Evolutionary conservation across 805 yeast genomes (phyloP), one percentile per base, ranked within the genome.

Genomic region (Candida pseudofarinosa): DNA sequence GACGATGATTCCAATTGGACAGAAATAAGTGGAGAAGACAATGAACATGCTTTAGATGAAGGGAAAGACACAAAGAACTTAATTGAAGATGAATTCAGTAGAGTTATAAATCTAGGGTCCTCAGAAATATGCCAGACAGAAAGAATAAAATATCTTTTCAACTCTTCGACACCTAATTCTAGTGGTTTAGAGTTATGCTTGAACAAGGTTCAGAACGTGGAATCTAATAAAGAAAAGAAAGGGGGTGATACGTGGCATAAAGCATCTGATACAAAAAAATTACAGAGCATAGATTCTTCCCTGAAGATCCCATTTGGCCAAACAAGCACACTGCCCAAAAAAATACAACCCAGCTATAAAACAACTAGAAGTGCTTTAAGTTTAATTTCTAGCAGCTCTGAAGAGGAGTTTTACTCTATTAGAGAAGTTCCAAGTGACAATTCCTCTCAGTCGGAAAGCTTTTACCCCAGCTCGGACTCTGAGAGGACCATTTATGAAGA

Each of bases 1-100:
- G 59, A 53, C 41, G 58, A 56, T 12, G 61, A 53, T 30, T 40
- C 51, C 10, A 60, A 62, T 41, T 62, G 67, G 65, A 42, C 54
- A 3, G 35, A 39, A 4, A 49, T 65, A 15, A 39, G 57, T 3
- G 44, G 59, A 17, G 68, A 63, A 13, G 57, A 56, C 6, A 23
- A 7, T 7, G 28, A 23, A 23, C 28, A 23, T 6, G 10, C 30
- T 23, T 10, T 7, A 6, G 10, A 23, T 10, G 28, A 23, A 7
- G 10, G 10, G 6, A 10, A 23, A 23, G 28, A 23, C 28, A 23
- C 6, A 10, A 23, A 7, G 10, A 23, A 7, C 10, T 23, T 23
- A 7, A 10, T 6, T 10, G 10, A 10, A 7, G 10, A 23, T 7
- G 10, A 23, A 23, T 23, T 23, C 28, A 23, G 10, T 23, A 10